Percentiles rank a stretch among this genome's conserved stretches.
These are phyloP conservation scores for Parmelia sp. DNA, from an alignment of 495 filamentous ascomycete species.

Conservation along the genomic window DNA sequence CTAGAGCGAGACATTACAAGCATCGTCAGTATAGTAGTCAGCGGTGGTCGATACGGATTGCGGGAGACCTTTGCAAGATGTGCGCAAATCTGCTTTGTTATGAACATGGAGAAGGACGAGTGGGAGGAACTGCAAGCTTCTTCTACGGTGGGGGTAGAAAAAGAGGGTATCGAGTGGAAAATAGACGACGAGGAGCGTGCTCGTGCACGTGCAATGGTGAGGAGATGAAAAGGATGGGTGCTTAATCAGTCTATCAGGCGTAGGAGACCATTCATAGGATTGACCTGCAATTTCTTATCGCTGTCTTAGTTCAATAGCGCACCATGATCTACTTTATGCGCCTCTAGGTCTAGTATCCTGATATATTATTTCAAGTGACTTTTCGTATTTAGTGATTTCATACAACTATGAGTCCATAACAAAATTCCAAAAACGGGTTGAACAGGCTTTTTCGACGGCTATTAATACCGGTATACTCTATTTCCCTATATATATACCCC, in stretches of 20 bases:
- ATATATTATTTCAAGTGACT: neutral
- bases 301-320: too few relatives aligned
- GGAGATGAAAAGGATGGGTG: too few relatives aligned
- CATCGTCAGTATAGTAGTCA: conserved; percentile 68
- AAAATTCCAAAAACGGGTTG: too few relatives aligned
- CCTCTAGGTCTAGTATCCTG: neutral
- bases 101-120: conserved; percentile 97
- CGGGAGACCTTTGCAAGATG: conserved; percentile 74
- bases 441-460: too few relatives aligned
- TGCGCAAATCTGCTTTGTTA: conserved; percentile 77
- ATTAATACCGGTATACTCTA: too few relatives aligned
- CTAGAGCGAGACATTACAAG: conserved; percentile 84
- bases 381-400: neutral
- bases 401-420: too few relatives aligned
- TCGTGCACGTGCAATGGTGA: conserved; percentile 56
- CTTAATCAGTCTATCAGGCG: too few relatives aligned
- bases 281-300: neutral
- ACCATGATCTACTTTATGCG: too few relatives aligned
- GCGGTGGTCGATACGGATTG: conserved; percentile 69
- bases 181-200: conserved; percentile 57
- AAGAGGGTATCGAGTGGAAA: conserved; percentile 43
- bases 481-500: too few relatives aligned
- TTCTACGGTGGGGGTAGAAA: conserved; percentile 30
- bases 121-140: conserved; percentile 67
- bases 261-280: too few relatives aligned